These are phyloP conservation scores for Pisolithus microcarpus DNA, from an alignment of 768 basidiomycete species.

Conservation along the genomic window DNA sequence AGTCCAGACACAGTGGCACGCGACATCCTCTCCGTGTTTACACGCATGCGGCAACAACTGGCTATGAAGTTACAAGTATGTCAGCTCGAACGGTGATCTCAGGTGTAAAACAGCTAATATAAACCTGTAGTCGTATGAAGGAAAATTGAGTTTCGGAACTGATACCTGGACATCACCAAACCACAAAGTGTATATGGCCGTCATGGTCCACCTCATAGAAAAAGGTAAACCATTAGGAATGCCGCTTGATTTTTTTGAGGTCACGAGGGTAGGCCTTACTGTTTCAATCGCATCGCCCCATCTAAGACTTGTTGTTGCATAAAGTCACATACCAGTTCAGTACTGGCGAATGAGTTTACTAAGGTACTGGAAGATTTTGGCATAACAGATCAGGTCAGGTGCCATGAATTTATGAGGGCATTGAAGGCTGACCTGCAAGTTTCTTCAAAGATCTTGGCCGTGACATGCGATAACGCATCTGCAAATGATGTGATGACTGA, in stretches of 20 bases:
- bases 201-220: conserved; percentile 28
- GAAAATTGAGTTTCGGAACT: conserved; percentile 26
- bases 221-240: conserved; percentile 22
- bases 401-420: not conserved
- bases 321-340: conserved; percentile 28
- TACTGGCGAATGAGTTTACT: conserved; percentile 29
- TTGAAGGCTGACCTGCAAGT: too few species aligned
- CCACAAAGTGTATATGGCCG: conserved; percentile 26
- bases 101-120: not conserved
- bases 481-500: too few species aligned
- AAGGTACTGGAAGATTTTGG: conserved; percentile 30
- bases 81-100: not conserved
- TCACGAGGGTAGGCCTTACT: conserved; percentile 15
- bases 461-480: too few species aligned
- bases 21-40: conserved; percentile 14
- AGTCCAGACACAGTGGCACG: conserved; percentile 14
- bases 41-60: not conserved
- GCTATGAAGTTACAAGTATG: not conserved
- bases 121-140: conserved; percentile 20
- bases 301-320: not conserved
- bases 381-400: conserved; percentile 26
- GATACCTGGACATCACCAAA: conserved; percentile 36
- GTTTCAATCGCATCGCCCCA: not conserved
- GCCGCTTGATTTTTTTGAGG: conserved; percentile 33
- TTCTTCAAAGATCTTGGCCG: too few species aligned